phyloP scores from a whole-genome alignment of 1,284 basidiomycete species.

The Anthracocystis setariae region DNA sequence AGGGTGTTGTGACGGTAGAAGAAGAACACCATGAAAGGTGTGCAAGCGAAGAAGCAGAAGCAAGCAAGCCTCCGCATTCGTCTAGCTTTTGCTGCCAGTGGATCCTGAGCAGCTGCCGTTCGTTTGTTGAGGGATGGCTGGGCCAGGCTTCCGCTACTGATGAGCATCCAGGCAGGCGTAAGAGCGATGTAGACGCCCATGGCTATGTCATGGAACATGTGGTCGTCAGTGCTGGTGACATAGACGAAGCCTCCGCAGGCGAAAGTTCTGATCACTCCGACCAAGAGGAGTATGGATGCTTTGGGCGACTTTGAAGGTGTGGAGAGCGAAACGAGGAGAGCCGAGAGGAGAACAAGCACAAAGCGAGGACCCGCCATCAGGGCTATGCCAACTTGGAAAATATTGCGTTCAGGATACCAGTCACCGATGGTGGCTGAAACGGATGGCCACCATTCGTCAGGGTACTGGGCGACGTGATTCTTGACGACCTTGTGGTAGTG shows the following conservation, averaged over 20 bases:
- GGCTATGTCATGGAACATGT: slow-evolving; percentile 84
- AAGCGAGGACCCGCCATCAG: slow-evolving; percentile 78
- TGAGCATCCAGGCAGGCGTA: slow-evolving; percentile 77
- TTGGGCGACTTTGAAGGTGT: slow-evolving; percentile 28
- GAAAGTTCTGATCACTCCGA: slow-evolving; percentile 80
- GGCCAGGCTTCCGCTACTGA: slow-evolving; percentile 55
- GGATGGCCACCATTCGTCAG: slow-evolving; percentile 90
- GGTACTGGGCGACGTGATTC: slow-evolving; percentile 83
- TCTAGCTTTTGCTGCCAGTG: slow-evolving; percentile 42
- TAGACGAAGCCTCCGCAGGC: slow-evolving; percentile 93
- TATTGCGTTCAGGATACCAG: slow-evolving; percentile 86
- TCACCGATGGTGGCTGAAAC: slow-evolving; percentile 88
- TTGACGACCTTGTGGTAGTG: slow-evolving; percentile 90
- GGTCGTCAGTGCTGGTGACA: slow-evolving; percentile 82
- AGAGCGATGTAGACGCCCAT: slow-evolving; percentile 76
- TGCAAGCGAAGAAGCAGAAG: slow-evolving; percentile 58
- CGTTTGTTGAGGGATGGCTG: slow-evolving; percentile 7
- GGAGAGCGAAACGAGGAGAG: slow-evolving; percentile 56
- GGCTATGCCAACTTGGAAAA: slow-evolving; percentile 91
- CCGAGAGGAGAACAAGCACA: slow-evolving; percentile 78
- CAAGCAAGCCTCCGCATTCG: slow-evolving; percentile 48
- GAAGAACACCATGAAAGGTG: slow-evolving; percentile 62
- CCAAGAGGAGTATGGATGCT: slow-evolving; percentile 71
- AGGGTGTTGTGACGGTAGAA: slow-evolving; percentile 61
- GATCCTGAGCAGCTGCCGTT: slow-evolving; percentile 8